phyloP scores from a whole-genome alignment of 1,284 basidiomycete genomes.

The Ceratobasidium theobromae region DNA sequence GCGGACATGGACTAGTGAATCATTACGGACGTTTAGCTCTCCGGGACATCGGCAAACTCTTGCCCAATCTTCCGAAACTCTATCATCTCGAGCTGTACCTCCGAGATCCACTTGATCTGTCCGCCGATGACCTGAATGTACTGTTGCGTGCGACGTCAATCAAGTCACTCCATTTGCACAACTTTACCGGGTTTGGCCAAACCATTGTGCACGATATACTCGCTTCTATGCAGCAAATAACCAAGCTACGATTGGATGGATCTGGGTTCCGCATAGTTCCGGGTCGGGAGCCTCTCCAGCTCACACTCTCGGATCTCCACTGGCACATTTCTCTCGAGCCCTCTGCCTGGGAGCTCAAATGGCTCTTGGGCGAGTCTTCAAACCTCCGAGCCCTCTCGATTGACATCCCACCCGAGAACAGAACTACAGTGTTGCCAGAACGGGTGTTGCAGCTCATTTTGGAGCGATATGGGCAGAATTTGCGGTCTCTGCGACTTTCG shows the following conservation, averaged over 20 bases:
- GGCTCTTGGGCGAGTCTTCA: constrained; percentile 21
- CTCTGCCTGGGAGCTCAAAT: constrained; percentile 25
- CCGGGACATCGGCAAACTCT: constrained; percentile 17
- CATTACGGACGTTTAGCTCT: constrained; percentile 12
- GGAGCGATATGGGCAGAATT: constrained; percentile 7
- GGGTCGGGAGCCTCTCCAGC: constrained; percentile 3
- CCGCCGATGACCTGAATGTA: not conserved
- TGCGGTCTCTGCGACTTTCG: constrained; percentile 21
- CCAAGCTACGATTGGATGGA: constrained; percentile 16
- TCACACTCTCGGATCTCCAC: constrained; percentile 18
- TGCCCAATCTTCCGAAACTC: constrained; percentile 2
- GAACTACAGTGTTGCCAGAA: not conserved
- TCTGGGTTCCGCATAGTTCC: constrained; percentile 12
- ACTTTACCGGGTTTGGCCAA: constrained; percentile 17
- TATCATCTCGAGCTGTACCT: constrained; percentile 16
- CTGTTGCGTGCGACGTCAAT: constrained; percentile 13
- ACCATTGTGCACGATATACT: constrained; percentile 22
- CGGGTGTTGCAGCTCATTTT: constrained; percentile 6
- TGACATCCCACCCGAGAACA: constrained; percentile 4
- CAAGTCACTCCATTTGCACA: constrained; percentile 13
- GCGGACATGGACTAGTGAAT: not conserved
- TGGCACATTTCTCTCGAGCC: constrained; percentile 25
- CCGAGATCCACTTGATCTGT: constrained; percentile 4
- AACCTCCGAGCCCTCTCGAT: constrained; percentile 4
- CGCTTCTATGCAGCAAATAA: constrained; percentile 6